Evolutionary conservation across 345 rosid genomes (phyloP), one percentile per base, ranked within the genome.

Genomic region (Tarenaya hassleriana): DNA sequence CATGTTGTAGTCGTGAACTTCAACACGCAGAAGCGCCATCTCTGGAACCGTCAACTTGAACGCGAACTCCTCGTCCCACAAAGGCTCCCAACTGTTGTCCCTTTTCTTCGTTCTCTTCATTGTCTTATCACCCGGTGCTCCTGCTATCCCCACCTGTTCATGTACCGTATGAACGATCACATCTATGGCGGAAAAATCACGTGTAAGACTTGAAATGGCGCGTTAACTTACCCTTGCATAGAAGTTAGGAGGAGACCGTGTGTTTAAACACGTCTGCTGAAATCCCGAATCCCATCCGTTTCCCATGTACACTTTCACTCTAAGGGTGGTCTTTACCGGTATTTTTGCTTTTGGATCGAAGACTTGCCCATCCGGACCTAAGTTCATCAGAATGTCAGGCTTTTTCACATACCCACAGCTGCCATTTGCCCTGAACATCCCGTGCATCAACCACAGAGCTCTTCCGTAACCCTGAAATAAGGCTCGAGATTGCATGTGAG

Each of bases 371-470:
- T 64, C 38, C 0, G 68, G 55, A 47, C 56, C 66, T 31, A 41
- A 32, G 9, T 73, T 58, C 73, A 76, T 66, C 56, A 79, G 58
- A 72, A 85, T 75, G 9, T 69, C 70, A 1, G 89, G 89, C 39
- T 85, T 85, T 60, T 73, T 79, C 67, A 82, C 79, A 54, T 82
- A 85, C 27, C 94, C 89, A 49, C 94, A 77, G 11, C 81, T 79
- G 50, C 81, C 86, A 51, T 85, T 85, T 9, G n/a, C n/a, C n/a
- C n/a, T n/a, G n/a, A n/a, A n/a, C n/a, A n/a, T n/a, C n/a, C n/a
- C n/a, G n/a, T n/a, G 83, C 90, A 85, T 85, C 79, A 78, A 52
- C 87, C 90, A 76, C 0, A 82, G 83, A 69, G 81, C 75, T 72
- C 62, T 80, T 33, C 87, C 90, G 39, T 85, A 74, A 10, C 90